phyloP scores from a whole-genome alignment of 305 asterid species.

The Petunia hybrid region DNA sequence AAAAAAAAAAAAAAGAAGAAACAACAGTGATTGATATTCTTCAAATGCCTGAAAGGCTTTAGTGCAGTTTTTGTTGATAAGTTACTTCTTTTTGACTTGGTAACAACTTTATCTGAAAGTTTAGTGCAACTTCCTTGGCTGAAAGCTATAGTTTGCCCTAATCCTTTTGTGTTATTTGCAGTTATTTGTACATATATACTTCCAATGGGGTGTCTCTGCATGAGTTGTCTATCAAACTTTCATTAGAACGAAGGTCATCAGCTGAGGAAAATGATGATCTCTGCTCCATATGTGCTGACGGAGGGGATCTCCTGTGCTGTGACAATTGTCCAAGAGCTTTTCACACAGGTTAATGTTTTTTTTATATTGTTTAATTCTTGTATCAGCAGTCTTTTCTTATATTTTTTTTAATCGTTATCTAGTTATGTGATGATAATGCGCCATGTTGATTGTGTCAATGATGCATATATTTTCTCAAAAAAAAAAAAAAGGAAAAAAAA shows the following conservation, averaged over 20 bases:
- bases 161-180: slow-evolving; percentile 46
- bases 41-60: slow-evolving; percentile 3
- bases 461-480: not conserved
- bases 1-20: too few relatives aligned
- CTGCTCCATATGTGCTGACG: slow-evolving; percentile 76
- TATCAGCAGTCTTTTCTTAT: not conserved
- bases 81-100: too few relatives aligned
- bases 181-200: slow-evolving; percentile 82
- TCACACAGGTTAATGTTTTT: slow-evolving; percentile 64
- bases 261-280: slow-evolving; percentile 81
- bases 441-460: not conserved
- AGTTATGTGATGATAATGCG: not conserved
- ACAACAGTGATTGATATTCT: not conserved
- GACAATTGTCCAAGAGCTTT: slow-evolving; percentile 92
- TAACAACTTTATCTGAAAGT: too few relatives aligned
- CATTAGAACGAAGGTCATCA: slow-evolving; percentile 50
- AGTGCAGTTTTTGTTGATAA: not conserved
- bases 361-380: slow-evolving; percentile 26
- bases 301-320: slow-evolving; percentile 86
- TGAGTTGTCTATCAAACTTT: slow-evolving; percentile 65
- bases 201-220: slow-evolving; percentile 87
- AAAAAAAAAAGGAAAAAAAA: too few relatives aligned
- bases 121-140: slow-evolving; percentile 22
- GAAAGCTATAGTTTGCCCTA: slow-evolving; percentile 1
- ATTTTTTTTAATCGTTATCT: not conserved